Base-by-base conservation (phyloP, 352 stramenopile genomes). In the Globisporangium takayamanum region DNA sequence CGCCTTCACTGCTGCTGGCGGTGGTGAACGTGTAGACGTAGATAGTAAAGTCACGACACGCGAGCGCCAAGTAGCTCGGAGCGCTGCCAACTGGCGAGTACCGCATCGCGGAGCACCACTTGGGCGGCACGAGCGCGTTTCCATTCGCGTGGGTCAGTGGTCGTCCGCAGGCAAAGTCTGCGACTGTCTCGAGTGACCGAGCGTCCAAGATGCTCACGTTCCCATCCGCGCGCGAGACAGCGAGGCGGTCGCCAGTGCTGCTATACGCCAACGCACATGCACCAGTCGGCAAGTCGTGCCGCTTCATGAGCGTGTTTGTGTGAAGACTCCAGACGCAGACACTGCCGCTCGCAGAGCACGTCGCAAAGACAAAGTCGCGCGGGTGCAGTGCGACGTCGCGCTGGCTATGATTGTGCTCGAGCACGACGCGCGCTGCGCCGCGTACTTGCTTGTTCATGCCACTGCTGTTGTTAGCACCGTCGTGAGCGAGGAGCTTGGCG, bases 11-110 rank as follows among this genome's bases (percentile, higher is more conserved):
- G 5, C 1, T 47, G 5, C 18, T 47, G 15, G 3, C 22, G 25
- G 10, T 57, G 12, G n/a, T 14, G 16, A 33, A 55, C 7, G 56
- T 18, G 53, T 92, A 92, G 7, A 96, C 68, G 65, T 94, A 94
- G 18, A 96, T 73, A 28, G 74, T 79, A 47, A 74, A 89, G 61
- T 96, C 78, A 25, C 80, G 75, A 62, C 73, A 90, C 1, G 70
- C 84, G 16, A 72, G 64, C 52, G 61, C 80, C 61, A 70, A 72
- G 68, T 54, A 74, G 45, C 60, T 53, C 30, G 55, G 51, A 5
- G 48, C 33, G 18, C 52, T 67, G 2, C 53, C 25, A 6, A n/a
- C 3, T 6, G 74, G 67, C 0, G 67, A 80, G 36, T 89, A 94
- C 55, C 73, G 76, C 1, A 91, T 50, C 8, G 58, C 55, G 5